These are phyloP conservation scores for Calonectria pauciramosa DNA, from an alignment of 2,329 filamentous ascomycete species.

Conservation along the genomic window DNA sequence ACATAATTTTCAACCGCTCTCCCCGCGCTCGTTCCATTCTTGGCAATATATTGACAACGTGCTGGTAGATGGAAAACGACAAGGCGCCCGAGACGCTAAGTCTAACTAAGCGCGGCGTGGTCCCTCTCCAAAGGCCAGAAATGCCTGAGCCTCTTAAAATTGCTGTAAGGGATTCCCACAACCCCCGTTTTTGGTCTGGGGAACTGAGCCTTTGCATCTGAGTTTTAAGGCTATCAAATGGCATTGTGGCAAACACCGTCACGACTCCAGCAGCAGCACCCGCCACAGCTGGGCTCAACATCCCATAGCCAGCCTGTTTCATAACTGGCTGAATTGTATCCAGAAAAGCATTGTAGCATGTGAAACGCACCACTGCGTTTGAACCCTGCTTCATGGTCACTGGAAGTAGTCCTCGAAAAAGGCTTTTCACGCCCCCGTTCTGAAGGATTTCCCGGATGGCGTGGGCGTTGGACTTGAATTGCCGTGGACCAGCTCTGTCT, in stretches of 20 bases:
- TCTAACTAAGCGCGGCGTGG: not conserved
- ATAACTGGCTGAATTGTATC: slow-evolving; percentile 2
- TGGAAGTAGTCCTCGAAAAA: not conserved
- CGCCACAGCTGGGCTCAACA: not conserved
- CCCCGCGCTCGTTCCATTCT: not conserved
- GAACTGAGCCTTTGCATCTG: slow-evolving; percentile 1
- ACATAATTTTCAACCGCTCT: not conserved
- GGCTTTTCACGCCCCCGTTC: not conserved
- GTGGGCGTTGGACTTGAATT: not conserved
- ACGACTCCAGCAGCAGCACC: not conserved
- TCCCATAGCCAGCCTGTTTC: not conserved
- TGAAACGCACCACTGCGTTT: slow-evolving; percentile 24
- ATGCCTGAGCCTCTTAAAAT: not conserved
- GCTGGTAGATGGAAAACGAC: not conserved
- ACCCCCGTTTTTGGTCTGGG: not conserved
- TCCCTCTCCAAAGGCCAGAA: not conserved
- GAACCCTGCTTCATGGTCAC: slow-evolving; percentile 24
- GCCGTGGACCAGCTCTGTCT: not conserved
- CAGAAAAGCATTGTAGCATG: slow-evolving; percentile 17
- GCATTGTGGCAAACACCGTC: not conserved
- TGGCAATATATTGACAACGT: not conserved
- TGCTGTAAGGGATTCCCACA: not conserved
- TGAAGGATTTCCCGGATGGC: not conserved
- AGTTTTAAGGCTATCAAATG: not conserved
- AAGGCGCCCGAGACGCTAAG: not conserved